Percentiles rank a stretch among this genome's conserved stretches.
Evolutionary conservation across 768 basidiomycete genomes (phyloP).

Genomic region (Psilocybe tampanensis): DNA sequence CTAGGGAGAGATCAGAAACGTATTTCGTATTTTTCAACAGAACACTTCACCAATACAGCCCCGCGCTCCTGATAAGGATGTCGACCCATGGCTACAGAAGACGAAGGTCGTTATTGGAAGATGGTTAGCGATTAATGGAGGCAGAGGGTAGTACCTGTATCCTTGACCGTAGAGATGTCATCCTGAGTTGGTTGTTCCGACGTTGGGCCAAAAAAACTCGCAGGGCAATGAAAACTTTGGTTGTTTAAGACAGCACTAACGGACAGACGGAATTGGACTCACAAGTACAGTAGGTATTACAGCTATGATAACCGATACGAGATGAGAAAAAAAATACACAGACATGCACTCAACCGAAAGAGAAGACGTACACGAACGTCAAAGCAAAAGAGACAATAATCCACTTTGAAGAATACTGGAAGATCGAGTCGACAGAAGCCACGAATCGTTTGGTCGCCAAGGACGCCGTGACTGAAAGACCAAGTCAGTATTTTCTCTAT

Average conservation of each 20-base stretch:
- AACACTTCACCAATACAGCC: slow-evolving; percentile 1
- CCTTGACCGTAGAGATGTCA: not conserved
- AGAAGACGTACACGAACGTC: not conserved
- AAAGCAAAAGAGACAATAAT: not conserved
- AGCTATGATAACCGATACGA: not conserved
- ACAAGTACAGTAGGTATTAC: not conserved
- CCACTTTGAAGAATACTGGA: not conserved
- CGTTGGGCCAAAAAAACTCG: not conserved
- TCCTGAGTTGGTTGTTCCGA: not conserved
- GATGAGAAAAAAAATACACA: not conserved
- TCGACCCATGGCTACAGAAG: not conserved
- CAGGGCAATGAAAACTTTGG: not conserved
- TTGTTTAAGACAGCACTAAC: too few relatives aligned
- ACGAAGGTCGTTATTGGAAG: not conserved
- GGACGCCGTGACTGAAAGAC: not conserved
- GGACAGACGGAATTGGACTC: not conserved
- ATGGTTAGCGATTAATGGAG: not conserved
- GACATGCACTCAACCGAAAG: not conserved
- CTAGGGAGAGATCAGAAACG: not conserved
- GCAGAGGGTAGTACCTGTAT: not conserved
- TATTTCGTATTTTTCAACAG: too few relatives aligned
- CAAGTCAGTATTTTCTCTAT: not conserved
- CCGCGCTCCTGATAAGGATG: slow-evolving; percentile 1
- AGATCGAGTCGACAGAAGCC: not conserved
- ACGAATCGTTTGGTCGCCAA: not conserved